phyloP scores from a whole-genome alignment of 352 stramenopile species.

The Pseudoperonospora humuli region DNA sequence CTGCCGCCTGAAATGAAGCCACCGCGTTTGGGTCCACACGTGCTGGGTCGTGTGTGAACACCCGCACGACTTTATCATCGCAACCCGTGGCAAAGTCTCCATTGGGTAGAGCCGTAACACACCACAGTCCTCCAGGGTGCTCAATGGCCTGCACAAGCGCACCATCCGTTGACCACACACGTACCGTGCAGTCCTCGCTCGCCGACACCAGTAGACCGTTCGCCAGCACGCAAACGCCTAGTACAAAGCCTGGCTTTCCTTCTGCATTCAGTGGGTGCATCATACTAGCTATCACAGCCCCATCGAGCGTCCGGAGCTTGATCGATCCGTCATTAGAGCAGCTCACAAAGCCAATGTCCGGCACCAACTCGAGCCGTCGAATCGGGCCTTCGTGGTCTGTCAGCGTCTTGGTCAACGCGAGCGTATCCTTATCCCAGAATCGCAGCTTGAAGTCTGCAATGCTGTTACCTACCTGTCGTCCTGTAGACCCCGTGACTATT shows the following conservation, averaged over 20 bases:
- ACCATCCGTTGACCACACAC: constrained; percentile 60
- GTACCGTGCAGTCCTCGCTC: constrained; percentile 77
- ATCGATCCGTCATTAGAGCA: constrained; percentile 82
- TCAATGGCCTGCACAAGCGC: constrained; percentile 67
- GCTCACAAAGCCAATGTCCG: constrained; percentile 67
- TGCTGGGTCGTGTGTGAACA: constrained; percentile 83
- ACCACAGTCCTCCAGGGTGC: constrained; percentile 83
- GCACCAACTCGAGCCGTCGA: constrained; percentile 56
- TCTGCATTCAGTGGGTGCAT: constrained; percentile 71
- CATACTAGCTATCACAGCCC: constrained; percentile 52
- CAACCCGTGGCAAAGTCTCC: constrained; percentile 91
- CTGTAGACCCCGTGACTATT: constrained; percentile 72
- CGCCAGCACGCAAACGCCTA: constrained; percentile 55
- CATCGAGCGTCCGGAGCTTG: constrained; percentile 57
- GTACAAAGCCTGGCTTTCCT: constrained; percentile 77
- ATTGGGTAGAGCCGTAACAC: constrained; percentile 64
- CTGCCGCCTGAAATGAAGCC: constrained; percentile 55
- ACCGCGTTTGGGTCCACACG: constrained; percentile 59
- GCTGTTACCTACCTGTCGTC: constrained; percentile 61
- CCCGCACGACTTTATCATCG: constrained; percentile 88
- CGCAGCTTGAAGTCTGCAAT: constrained; percentile 75
- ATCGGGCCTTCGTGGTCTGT: constrained; percentile 62
- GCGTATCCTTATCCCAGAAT: constrained; percentile 56
- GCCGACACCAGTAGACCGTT: constrained; percentile 58
- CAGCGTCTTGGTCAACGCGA: constrained; percentile 43